Percentiles rank a stretch among this genome's conserved stretches.
Conservation (phyloP, 805 yeast genomes). For the Sporopachydermia quercuum region DNA sequence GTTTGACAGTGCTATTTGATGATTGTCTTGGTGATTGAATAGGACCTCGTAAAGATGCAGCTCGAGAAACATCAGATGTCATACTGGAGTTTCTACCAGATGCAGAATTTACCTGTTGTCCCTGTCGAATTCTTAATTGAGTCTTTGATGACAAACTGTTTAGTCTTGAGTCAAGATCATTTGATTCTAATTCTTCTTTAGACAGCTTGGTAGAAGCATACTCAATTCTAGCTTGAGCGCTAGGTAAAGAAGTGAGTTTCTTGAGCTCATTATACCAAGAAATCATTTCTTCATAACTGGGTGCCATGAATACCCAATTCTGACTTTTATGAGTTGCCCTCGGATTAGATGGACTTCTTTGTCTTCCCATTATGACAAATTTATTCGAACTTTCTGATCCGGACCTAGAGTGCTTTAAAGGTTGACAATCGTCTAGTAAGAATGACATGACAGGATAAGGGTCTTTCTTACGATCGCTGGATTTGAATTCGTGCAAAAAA, state of each 20-base stretch:
- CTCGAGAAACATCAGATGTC: neutral
- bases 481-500: conserved; percentile 65
- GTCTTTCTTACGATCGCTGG: conserved; percentile 59
- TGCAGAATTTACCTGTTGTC: neutral
- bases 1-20: neutral
- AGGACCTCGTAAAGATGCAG: neutral
- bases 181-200: neutral
- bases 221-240: conserved; percentile 42
- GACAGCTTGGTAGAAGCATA: conserved; percentile 7
- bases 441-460: conserved; percentile 59
- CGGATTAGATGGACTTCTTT: conserved; percentile 28
- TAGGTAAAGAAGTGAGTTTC: conserved; percentile 41
- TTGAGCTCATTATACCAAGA: conserved; percentile 66
- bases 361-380: conserved; percentile 53
- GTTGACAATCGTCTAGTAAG: conserved; percentile 49
- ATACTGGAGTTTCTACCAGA: neutral
- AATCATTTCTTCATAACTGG: conserved; percentile 55
- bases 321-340: conserved; percentile 49
- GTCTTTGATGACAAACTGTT: too few relatives aligned
- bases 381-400: conserved; percentile 44
- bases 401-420: conserved; percentile 61
- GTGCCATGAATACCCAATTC: conserved; percentile 67
- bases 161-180: too few relatives aligned
- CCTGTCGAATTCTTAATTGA: too few relatives aligned
- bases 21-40: neutral